Evolutionary conservation across 2,329 filamentous ascomycete genomes (phyloP).

Genomic region (Fusarium sp.): DNA sequence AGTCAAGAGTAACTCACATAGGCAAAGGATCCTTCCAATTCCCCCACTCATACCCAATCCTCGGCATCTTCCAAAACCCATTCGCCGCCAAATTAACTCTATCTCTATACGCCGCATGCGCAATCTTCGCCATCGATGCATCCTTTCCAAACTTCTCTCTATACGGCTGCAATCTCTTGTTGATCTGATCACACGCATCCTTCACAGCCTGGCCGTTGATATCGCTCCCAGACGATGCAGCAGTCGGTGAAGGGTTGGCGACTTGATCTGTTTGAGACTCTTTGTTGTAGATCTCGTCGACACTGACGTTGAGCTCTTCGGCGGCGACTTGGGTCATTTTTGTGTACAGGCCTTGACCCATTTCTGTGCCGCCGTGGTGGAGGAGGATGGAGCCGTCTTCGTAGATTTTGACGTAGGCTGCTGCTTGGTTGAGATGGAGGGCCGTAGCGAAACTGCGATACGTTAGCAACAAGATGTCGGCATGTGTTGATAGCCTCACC

Average conservation of each 20-base stretch:
- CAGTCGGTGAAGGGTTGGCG: background rate
- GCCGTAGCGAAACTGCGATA: fast-evolving
- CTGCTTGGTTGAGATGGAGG: background rate
- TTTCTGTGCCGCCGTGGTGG: constrained; percentile 3
- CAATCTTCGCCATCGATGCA: background rate
- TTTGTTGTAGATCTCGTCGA: background rate
- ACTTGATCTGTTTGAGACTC: background rate
- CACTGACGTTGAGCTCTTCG: background rate
- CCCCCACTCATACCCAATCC: constrained; percentile 91
- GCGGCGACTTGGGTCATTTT: background rate
- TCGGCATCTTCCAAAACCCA: constrained; percentile 91
- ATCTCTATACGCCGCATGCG: constrained; percentile 55
- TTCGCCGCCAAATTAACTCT: constrained; percentile 90
- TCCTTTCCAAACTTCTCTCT: background rate
- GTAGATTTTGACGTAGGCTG: background rate
- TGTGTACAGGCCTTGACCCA: background rate
- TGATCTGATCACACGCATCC: background rate
- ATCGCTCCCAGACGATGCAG: background rate
- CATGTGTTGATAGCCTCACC: fast-evolving
- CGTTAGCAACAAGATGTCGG: fast-evolving
- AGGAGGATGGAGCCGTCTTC: background rate
- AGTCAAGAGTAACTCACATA: background rate
- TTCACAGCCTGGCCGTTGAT: background rate
- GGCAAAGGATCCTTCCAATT: constrained; percentile 93
- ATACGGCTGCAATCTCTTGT: background rate